A percentile compares a stretch with the other conserved stretches of the same genome.
Conservation (phyloP, 2,329 filamentous ascomycete genomes). For the Colletotrichum melonis region DNA sequence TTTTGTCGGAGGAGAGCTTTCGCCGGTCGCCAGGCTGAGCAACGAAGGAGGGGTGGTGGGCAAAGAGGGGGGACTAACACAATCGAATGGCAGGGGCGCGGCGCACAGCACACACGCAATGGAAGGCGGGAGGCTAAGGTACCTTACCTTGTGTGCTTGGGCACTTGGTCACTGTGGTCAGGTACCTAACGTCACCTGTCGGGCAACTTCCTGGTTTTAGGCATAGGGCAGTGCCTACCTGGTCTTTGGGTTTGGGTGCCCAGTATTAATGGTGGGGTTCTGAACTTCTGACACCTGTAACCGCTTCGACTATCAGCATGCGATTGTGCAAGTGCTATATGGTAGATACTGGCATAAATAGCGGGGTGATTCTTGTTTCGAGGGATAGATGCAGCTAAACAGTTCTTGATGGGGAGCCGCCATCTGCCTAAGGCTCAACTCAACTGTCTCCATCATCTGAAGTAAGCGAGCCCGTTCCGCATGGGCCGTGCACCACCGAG, state of each 20-base stretch:
- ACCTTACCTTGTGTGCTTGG: not conserved
- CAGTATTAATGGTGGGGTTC: slow-evolving; percentile 7
- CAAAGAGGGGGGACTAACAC: not conserved
- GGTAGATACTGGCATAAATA: not conserved
- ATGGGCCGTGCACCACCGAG: not conserved
- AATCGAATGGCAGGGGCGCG: not conserved
- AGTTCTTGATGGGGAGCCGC: no score
- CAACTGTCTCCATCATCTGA: not conserved
- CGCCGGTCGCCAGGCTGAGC: slow-evolving; percentile 20
- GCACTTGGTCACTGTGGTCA: not conserved
- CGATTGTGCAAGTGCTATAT: not conserved
- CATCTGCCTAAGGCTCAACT: not conserved
- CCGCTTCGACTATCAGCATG: not conserved
- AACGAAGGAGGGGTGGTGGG: slow-evolving; percentile 24
- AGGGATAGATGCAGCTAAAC: not conserved
- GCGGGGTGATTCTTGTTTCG: not conserved
- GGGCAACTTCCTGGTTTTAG: slow-evolving; percentile 2
- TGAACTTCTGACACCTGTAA: not conserved
- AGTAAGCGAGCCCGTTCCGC: not conserved
- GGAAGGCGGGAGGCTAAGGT: not conserved
- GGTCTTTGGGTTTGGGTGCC: not conserved
- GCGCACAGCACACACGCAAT: not conserved
- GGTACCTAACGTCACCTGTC: not conserved
- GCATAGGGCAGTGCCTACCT: slow-evolving; percentile 6
- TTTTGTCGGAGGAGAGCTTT: slow-evolving; percentile 26